Evolutionary conservation across 2,329 filamentous ascomycete species (phyloP), one percentile per base, ranked within the genome.

Genomic region (Fusarium caatingaense): DNA sequence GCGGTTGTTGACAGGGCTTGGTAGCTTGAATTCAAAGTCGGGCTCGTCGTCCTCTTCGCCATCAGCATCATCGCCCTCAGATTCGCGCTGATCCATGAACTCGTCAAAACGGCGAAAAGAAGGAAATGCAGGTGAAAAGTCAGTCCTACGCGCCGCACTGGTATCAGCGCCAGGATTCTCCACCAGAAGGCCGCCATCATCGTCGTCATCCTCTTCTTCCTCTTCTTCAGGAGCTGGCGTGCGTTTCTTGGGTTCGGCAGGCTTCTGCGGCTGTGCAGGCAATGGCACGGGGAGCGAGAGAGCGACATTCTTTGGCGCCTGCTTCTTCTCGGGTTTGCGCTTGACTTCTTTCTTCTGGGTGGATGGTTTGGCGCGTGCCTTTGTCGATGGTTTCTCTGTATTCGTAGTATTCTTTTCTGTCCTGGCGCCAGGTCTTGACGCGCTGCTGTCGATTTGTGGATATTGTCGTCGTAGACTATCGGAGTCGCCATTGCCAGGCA

Each of bases 381-480:
- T 78, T 30, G 64, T 30, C 8, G 66, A 60, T 5, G 76, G 53
- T 64, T 81, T 71, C 23, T 71, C 68, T 42, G 64, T 27, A 18
- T 56, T 65, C 15, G 59, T 20, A 21, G 46, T 34, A 18, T 46
- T 50, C 41, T 65, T 65, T 27, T 71, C 68, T 18, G 40, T n/a
- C 7, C 47, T 71, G 12, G 21, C 16, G 37, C 68, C 47, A 9
- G 71, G 23, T 23, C 74, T 69, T 15, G 75, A 57, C 9, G 67
- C 59, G 53, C 44, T 64, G 53, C 34, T 79, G 25, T 84, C 83
- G 40, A 96, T 84, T 64, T 93, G 92, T 12, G 89, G 84, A 76
- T 93, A 90, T 75, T 91, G 86, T 51, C 88, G 86, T 49, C 88
- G 85, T 42, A 97, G 83, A 74, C 86, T 88, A 30, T 87, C 86